These are phyloP conservation scores for Dictyophora rubrovolvata DNA, from an alignment of 768 basidiomycete species.

Conservation along the genomic window DNA sequence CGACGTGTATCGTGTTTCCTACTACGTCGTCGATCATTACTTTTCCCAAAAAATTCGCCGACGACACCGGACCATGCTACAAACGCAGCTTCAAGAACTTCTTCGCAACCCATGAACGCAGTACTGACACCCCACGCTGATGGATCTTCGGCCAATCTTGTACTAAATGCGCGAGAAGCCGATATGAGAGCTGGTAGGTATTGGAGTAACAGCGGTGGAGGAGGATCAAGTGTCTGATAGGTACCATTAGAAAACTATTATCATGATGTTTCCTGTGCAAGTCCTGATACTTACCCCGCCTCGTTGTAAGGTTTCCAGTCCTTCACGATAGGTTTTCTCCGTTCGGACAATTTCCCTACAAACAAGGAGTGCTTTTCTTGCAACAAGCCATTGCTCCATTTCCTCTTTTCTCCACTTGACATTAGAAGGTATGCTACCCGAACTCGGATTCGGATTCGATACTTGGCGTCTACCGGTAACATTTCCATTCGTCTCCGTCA, in stretches of 20 bases:
- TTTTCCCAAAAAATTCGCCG: slow-evolving; percentile 28
- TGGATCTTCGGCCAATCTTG: slow-evolving; percentile 47
- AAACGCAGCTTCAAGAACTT: slow-evolving; percentile 44
- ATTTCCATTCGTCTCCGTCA: neutral
- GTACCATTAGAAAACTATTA: neutral
- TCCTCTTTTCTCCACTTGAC: slow-evolving; percentile 14
- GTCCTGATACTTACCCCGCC: slow-evolving; percentile 22
- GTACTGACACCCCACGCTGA: slow-evolving; percentile 55
- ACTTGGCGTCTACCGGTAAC: neutral
- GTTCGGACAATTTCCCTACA: slow-evolving; percentile 40
- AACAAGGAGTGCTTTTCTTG: slow-evolving; percentile 31
- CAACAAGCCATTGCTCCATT: slow-evolving; percentile 25
- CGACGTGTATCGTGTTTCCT: neutral
- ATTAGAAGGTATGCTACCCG: neutral
- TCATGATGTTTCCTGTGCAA: slow-evolving; percentile 17
- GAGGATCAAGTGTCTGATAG: slow-evolving; percentile 12
- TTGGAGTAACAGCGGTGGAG: slow-evolving; percentile 41
- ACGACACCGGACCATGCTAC: slow-evolving; percentile 47
- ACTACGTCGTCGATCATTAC: slow-evolving; percentile 5
- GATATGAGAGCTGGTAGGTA: slow-evolving; percentile 42
- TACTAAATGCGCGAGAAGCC: slow-evolving; percentile 41
- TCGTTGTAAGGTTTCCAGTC: slow-evolving; percentile 26
- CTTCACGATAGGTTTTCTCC: slow-evolving; percentile 33
- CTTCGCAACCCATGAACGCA: slow-evolving; percentile 45
- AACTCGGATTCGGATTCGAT: neutral